These are phyloP conservation scores for Phytophthora capsici DNA, from an alignment of 352 stramenopile species.

Conservation along the genomic window DNA sequence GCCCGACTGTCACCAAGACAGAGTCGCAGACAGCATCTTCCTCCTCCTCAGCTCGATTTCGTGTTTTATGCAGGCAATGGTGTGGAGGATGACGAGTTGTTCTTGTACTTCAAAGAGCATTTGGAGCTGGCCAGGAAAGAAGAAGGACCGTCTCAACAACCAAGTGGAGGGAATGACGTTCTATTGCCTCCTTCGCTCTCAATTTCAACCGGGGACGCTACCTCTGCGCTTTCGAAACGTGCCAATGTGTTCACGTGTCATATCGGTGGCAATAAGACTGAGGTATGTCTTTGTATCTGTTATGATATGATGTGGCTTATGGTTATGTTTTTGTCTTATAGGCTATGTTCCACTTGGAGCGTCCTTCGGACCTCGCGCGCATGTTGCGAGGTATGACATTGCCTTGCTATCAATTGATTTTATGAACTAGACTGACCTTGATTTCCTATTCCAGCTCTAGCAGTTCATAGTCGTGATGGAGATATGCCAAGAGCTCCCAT, in stretches of 20 bases:
- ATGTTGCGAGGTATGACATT: constrained; percentile 58
- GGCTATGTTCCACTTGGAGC: constrained; percentile 79
- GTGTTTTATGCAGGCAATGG: constrained; percentile 88
- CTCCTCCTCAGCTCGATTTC: constrained; percentile 70
- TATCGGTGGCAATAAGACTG: constrained; percentile 74
- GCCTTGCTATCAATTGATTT: constrained; percentile 4
- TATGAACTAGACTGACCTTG: not conserved
- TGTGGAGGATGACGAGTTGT: constrained; percentile 87
- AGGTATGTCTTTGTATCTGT: constrained; percentile 40
- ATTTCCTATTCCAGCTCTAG: constrained; percentile 41
- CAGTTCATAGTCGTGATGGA: constrained; percentile 65
- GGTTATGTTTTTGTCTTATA: constrained; percentile 23
- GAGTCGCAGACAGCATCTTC: constrained; percentile 10
- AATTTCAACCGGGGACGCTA: constrained; percentile 14
- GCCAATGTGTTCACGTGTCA: constrained; percentile 78
- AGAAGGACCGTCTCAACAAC: not conserved
- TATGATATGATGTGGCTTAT: not conserved
- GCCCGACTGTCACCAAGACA: constrained; percentile 13
- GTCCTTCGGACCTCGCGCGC: constrained; percentile 59
- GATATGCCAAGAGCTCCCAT: constrained; percentile 17
- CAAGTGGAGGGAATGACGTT: constrained; percentile 5
- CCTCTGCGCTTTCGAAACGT: constrained; percentile 48
- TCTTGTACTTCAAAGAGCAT: constrained; percentile 84
- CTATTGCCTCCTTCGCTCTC: constrained; percentile 15
- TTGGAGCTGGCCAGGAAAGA: constrained; percentile 46